Conservation (phyloP, 2,329 filamentous ascomycete genomes). For the Trichothecium roseum region DNA sequence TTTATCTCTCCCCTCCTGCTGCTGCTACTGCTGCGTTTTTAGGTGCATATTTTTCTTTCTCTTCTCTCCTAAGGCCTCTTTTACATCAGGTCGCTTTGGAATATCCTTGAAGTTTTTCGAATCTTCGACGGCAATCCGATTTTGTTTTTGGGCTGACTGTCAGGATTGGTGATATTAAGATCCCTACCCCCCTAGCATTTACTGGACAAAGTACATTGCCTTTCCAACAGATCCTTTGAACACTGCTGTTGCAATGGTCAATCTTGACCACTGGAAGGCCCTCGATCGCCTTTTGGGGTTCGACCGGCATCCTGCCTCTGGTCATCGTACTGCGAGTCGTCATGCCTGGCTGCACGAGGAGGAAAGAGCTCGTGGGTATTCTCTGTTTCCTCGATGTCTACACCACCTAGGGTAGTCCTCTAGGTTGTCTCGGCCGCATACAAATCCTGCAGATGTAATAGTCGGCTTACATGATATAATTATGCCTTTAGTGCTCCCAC, state of each 20-base stretch:
- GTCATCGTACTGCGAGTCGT: slow-evolving; percentile 7
- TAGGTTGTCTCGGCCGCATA: too few relatives aligned
- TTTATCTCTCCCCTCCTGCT: not conserved
- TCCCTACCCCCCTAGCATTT: too few relatives aligned
- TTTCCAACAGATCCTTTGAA: too few relatives aligned
- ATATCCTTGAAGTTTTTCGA: too few relatives aligned
- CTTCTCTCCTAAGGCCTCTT: too few relatives aligned
- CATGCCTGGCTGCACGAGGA: slow-evolving; percentile 31
- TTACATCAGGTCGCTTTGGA: too few relatives aligned
- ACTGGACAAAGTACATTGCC: too few relatives aligned
- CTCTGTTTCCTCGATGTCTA: not conserved
- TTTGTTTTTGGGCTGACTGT: too few relatives aligned
- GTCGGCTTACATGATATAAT: not conserved
- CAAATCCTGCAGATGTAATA: not conserved
- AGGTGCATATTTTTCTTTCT: too few relatives aligned
- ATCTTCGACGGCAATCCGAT: too few relatives aligned
- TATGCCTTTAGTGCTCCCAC: slow-evolving; percentile 49
- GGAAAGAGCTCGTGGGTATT: slow-evolving; percentile 30
- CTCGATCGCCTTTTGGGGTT: slow-evolving; percentile 19
- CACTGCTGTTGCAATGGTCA: slow-evolving; percentile 4
- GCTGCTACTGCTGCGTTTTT: too few relatives aligned
- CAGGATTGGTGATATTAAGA: too few relatives aligned
- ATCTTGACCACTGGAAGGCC: slow-evolving; percentile 14
- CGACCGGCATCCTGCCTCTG: slow-evolving; percentile 9
- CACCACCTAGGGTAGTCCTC: not conserved